phyloP scores from a whole-genome alignment of 495 filamentous ascomycete genomes.

The Aspergillus nanangensis region DNA sequence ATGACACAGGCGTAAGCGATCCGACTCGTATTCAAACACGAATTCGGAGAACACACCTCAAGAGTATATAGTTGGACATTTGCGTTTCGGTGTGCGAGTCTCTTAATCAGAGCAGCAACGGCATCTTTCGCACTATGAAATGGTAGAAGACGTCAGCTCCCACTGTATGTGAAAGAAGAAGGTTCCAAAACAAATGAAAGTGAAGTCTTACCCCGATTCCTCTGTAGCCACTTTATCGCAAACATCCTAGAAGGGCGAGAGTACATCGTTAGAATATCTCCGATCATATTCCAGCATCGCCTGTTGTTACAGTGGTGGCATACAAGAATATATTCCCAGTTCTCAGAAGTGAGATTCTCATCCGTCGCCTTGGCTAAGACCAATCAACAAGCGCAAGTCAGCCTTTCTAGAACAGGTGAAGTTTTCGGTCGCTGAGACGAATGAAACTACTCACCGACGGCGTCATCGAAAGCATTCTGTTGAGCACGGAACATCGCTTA shows the following conservation, averaged over 20 bases:
- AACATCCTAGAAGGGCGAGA: conserved; percentile 60
- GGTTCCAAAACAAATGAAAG: neutral
- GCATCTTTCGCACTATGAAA: conserved; percentile 75
- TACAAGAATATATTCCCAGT: conserved; percentile 96
- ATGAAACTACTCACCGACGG: conserved; percentile 57
- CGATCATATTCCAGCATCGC: no score
- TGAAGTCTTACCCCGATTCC: conserved; percentile 54
- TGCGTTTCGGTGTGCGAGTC: conserved; percentile 93
- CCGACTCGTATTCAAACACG: neutral
- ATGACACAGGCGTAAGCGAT: neutral
- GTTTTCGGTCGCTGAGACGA: no score
- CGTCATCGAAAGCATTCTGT: conserved; percentile 76
- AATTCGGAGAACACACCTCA: conserved; percentile 54
- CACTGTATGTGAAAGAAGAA: neutral
- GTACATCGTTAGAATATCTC: conserved; percentile 16
- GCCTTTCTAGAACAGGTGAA: no score
- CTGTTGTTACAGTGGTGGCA: no score
- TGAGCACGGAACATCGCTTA: conserved; percentile 71
- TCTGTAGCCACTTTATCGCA: conserved; percentile 80
- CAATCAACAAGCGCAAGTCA: neutral
- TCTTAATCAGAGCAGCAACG: conserved; percentile 90
- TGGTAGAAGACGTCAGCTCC: conserved; percentile 14
- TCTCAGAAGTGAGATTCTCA: conserved; percentile 95
- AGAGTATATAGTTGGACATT: conserved; percentile 99
- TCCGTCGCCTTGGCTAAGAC: conserved; percentile 90